These are phyloP conservation scores for Akanthomyces uredinophilus DNA, from an alignment of 2,329 filamentous ascomycete species.

Conservation along the genomic window DNA sequence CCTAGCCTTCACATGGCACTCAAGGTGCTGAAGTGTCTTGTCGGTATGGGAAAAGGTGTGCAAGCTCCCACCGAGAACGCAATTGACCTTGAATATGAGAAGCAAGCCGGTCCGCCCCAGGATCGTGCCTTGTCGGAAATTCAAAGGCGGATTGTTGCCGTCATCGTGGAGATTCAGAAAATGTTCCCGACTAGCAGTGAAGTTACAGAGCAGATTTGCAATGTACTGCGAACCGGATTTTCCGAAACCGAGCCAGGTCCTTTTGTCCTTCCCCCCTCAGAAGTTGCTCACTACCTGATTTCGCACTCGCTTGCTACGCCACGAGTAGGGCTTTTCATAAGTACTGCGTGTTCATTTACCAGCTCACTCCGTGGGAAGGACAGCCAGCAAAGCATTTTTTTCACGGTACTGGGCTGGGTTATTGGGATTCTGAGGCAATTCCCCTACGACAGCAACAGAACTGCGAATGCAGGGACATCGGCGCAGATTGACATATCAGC, in stretches of 20 bases:
- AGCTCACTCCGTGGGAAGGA: conserved; percentile 48
- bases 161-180: conserved; percentile 42
- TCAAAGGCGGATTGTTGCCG: conserved; percentile 42
- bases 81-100: conserved; percentile 60
- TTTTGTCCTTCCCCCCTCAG: conserved; percentile 65
- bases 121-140: conserved; percentile 26
- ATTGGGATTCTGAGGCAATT: conserved; percentile 57
- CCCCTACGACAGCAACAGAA: conserved; percentile 40
- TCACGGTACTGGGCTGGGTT: conserved; percentile 55
- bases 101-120: conserved; percentile 11
- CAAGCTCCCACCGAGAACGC: conserved; percentile 63
- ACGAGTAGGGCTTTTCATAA: conserved; percentile 63
- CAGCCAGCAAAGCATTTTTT: conserved; percentile 44
- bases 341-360: conserved; percentile 65
- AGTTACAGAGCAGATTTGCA: conserved; percentile 66
- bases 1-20: conserved; percentile 44
- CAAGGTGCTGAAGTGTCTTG: conserved; percentile 61
- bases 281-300: conserved; percentile 62
- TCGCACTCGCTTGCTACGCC: conserved; percentile 56
- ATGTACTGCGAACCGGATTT: conserved; percentile 68
- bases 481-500: conserved; percentile 55
- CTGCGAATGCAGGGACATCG: neutral
- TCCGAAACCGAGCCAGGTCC: conserved; percentile 69
- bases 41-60: conserved; percentile 65
- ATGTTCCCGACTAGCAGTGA: conserved; percentile 58